Conservation (phyloP, 148 eudicot genomes). For the Limonium bicolor region DNA sequence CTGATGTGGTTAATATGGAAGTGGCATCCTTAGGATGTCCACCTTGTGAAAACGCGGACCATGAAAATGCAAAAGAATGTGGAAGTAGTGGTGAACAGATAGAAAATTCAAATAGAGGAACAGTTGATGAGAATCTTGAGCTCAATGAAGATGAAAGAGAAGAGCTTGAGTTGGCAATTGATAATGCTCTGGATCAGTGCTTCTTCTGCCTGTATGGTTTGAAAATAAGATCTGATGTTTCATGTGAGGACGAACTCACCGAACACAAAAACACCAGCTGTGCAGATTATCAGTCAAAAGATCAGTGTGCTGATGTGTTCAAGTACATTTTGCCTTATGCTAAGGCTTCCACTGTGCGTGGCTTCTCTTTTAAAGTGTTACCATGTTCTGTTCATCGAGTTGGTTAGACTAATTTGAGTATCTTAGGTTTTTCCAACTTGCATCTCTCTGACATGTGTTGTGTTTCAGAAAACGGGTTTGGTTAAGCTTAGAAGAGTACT, state of each 20-base stretch:
- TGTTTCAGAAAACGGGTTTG: conserved; percentile 66
- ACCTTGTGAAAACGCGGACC: conserved; percentile 15
- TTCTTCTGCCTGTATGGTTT: conserved; percentile 93
- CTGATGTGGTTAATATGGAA: conserved; percentile 17
- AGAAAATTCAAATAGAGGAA: conserved; percentile 24
- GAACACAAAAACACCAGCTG: conserved; percentile 77
- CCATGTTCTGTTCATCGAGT: conserved; percentile 2
- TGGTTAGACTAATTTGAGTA: neutral
- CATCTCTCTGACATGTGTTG: neutral
- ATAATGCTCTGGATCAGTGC: conserved; percentile 87
- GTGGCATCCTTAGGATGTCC: too few relatives aligned
- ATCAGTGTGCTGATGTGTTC: conserved; percentile 98
- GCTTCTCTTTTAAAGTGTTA: conserved; percentile 1
- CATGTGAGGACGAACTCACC: conserved; percentile 70
- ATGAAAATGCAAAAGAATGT: conserved; percentile 11
- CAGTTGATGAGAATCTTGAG: conserved; percentile 18
- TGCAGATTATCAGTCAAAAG: conserved; percentile 94
- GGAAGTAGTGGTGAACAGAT: conserved; percentile 8
- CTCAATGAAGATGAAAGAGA: conserved; percentile 78
- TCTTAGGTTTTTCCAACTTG: neutral
- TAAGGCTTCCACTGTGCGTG: conserved; percentile 85
- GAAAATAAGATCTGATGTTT: conserved; percentile 77
- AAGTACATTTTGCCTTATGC: conserved; percentile 93
- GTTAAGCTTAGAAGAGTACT: conserved; percentile 82
- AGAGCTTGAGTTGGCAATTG: conserved; percentile 83